These are phyloP conservation scores for Trichoderma oligosporum DNA, from an alignment of 2,329 filamentous ascomycete genomes.

Conservation along the genomic window DNA sequence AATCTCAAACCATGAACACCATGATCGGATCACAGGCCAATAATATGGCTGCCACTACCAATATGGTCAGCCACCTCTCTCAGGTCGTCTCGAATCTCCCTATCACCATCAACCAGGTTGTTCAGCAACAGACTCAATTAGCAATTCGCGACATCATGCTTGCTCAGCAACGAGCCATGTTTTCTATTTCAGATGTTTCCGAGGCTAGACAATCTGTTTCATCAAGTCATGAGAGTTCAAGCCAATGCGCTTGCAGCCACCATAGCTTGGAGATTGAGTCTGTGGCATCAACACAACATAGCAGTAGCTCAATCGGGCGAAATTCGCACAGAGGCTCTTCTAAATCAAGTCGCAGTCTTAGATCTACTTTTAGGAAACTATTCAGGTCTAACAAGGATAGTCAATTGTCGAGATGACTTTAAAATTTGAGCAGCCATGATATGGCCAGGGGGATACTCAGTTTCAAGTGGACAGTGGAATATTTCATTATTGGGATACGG, in stretches of 20 bases:
- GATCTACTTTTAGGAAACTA: background rate
- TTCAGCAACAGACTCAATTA: slow-evolving; percentile 25
- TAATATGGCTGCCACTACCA: slow-evolving; percentile 23
- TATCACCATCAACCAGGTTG: slow-evolving; percentile 26
- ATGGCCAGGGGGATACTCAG: background rate
- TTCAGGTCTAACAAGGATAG: background rate
- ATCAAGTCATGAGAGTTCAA: background rate
- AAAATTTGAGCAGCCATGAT: background rate
- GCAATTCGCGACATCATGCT: slow-evolving; percentile 24
- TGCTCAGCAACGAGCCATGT: slow-evolving; percentile 25
- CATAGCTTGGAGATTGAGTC: slow-evolving; percentile 5
- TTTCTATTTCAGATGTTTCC: slow-evolving; percentile 3
- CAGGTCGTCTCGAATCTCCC: slow-evolving; percentile 28
- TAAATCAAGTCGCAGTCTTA: background rate
- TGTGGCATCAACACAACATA: background rate
- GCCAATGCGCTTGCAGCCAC: background rate
- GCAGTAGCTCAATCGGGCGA: background rate
- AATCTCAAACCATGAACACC: slow-evolving; percentile 22
- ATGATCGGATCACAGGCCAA: slow-evolving; percentile 26
- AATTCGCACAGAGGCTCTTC: background rate
- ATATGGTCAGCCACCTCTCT: slow-evolving; percentile 27
- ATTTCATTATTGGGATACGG: background rate
- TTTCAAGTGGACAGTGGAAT: background rate
- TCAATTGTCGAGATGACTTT: background rate
- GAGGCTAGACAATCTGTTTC: background rate